A percentile compares a stretch with the other conserved stretches of the same genome.
Evolutionary conservation across 768 basidiomycete genomes (phyloP).

Genomic region (Suillus ampliporus): DNA sequence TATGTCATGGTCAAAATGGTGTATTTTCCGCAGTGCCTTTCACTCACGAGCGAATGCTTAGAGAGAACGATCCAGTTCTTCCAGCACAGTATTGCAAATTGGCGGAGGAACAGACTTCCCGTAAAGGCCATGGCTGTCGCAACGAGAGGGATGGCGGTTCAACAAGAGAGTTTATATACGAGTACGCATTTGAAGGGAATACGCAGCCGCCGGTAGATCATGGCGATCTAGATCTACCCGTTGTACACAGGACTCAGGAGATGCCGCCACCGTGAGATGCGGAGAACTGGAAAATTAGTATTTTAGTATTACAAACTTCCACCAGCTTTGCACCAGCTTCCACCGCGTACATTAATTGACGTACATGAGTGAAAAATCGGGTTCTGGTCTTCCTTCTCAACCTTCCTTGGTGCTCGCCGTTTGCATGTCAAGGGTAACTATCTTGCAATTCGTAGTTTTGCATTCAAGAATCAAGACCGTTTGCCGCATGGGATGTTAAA

Average conservation of each 20-base stretch:
- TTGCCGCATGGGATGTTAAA: neutral
- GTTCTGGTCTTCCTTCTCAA: neutral
- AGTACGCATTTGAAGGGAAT: neutral
- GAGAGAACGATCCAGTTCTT: constrained; percentile 80
- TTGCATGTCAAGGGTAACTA: neutral
- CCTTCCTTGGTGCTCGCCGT: neutral
- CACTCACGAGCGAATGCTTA: constrained; percentile 66
- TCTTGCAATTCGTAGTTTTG: neutral
- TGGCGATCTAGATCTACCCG: neutral
- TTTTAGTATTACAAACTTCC: neutral
- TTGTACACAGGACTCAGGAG: neutral
- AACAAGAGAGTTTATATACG: neutral
- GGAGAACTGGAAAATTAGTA: neutral
- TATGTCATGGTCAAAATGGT: constrained; percentile 27
- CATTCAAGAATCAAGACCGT: neutral
- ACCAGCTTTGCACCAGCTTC: neutral
- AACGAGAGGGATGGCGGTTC: neutral
- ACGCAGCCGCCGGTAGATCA: neutral
- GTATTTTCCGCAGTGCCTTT: neutral
- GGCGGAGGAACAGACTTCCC: constrained; percentile 57
- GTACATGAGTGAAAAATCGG: neutral
- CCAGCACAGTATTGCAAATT: constrained; percentile 64
- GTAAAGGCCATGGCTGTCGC: neutral
- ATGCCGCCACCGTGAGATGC: neutral
- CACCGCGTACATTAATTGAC: neutral